A percentile compares a stretch with the other conserved stretches of the same genome.
phyloP scores from a whole-genome alignment of 306 rosid species.

The Gleditsia sinensis region DNA sequence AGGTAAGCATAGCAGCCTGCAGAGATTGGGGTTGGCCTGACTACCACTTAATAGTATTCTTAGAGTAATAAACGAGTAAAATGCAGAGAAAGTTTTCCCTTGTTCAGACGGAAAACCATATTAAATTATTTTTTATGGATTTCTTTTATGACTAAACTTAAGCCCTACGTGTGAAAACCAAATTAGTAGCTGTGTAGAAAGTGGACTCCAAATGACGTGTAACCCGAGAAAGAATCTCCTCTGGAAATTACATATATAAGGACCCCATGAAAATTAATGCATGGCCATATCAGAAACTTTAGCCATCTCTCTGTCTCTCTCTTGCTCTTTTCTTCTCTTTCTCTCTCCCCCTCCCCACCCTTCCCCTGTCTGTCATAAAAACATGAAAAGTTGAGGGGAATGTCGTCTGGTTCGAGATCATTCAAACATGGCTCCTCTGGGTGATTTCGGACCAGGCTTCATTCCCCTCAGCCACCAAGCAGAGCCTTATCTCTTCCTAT shows the following conservation, averaged over 20 bases:
- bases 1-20: background rate
- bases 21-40: slow-evolving; percentile 28
- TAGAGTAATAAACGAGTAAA: background rate
- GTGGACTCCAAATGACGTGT: slow-evolving; percentile 69
- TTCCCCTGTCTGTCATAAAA: slow-evolving; percentile 44
- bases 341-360: slow-evolving; percentile 31
- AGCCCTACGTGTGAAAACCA: slow-evolving; percentile 52
- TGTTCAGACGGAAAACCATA: background rate
- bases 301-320: slow-evolving; percentile 29
- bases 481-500: background rate
- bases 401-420: slow-evolving; percentile 79
- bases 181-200: slow-evolving; percentile 53
- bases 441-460: slow-evolving; percentile 95
- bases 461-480: slow-evolving; percentile 71
- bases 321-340: slow-evolving; percentile 19
- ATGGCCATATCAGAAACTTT: slow-evolving; percentile 64
- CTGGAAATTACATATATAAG: slow-evolving; percentile 62
- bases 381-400: slow-evolving; percentile 70
- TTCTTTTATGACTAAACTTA: background rate
- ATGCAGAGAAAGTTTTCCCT: background rate
- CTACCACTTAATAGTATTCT: background rate
- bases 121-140: background rate
- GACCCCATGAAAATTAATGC: slow-evolving; percentile 67
- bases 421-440: slow-evolving; percentile 31
- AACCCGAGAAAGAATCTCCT: slow-evolving; percentile 48